Percentiles rank a stretch among this genome's conserved stretches.
Evolutionary conservation across 148 eudicot genomes (phyloP).

Genomic region (Pouteria glomerata): DNA sequence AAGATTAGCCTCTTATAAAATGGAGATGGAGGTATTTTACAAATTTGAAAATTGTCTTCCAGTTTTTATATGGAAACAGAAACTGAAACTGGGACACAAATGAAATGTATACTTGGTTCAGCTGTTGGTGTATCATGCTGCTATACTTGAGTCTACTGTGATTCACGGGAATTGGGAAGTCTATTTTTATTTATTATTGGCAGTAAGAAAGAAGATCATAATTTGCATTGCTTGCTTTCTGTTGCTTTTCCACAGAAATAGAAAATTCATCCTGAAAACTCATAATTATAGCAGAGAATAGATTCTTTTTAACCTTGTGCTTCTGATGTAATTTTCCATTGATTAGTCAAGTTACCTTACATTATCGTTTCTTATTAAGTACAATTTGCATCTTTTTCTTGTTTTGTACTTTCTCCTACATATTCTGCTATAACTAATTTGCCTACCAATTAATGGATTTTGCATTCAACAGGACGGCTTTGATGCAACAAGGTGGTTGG

Average conservation of each 20-base stretch:
- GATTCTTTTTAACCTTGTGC: background rate
- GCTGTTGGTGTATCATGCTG: no score
- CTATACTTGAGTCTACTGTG: background rate
- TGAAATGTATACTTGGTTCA: background rate
- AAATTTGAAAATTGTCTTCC: constrained; percentile 1
- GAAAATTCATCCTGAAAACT: constrained; percentile 1
- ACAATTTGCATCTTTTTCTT: background rate
- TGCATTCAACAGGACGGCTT: constrained; percentile 66
- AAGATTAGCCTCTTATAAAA: constrained; percentile 82
- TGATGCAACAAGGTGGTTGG: constrained; percentile 97
- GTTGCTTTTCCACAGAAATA: background rate
- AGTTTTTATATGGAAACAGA: background rate
- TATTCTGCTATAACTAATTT: no score
- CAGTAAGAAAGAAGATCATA: background rate
- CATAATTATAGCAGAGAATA: background rate
- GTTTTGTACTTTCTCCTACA: background rate
- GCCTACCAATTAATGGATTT: constrained; percentile 10
- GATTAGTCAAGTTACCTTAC: background rate
- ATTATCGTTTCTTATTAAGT: background rate
- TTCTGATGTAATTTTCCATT: background rate
- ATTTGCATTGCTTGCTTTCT: background rate
- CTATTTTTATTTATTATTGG: background rate
- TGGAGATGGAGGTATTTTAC: constrained; percentile 85
- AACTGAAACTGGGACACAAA: background rate
- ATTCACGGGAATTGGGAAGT: background rate